These are phyloP conservation scores for Vanderwaltozyma yarrowii DNA, from an alignment of 805 yeast genomes.

Conservation along the genomic window DNA sequence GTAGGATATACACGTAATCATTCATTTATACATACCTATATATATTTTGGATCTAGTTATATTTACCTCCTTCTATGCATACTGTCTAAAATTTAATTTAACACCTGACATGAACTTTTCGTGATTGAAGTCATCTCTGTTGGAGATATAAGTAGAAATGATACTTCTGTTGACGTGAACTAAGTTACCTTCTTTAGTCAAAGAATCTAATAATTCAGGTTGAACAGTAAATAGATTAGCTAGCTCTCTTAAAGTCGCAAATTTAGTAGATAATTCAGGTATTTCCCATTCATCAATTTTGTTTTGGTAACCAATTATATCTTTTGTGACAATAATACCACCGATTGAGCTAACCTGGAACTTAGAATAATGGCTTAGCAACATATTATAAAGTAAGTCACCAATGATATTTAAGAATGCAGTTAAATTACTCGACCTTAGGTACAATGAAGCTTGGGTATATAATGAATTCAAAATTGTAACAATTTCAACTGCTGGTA, in stretches of 20 bases:
- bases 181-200: constrained; percentile 73
- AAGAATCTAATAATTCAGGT: constrained; percentile 64
- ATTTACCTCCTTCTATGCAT: neutral
- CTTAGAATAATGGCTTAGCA: constrained; percentile 65
- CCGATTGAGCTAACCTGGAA: constrained; percentile 73
- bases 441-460: constrained; percentile 29
- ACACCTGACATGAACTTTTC: constrained; percentile 23
- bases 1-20: too few relatives aligned
- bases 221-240: constrained; percentile 81
- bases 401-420: constrained; percentile 50
- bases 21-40: too few relatives aligned
- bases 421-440: constrained; percentile 39
- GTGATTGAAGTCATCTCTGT: constrained; percentile 57
- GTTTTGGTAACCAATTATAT: constrained; percentile 65
- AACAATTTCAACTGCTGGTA: constrained; percentile 56
- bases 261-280: constrained; percentile 47
- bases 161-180: constrained; percentile 52
- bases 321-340: constrained; percentile 73
- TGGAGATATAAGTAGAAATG: constrained; percentile 55
- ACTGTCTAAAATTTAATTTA: constrained; percentile 15
- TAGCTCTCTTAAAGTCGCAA: constrained; percentile 66
- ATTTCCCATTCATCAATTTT: constrained; percentile 59
- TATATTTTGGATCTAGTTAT: too few relatives aligned
- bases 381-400: constrained; percentile 40
- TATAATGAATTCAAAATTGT: constrained; percentile 34